A percentile compares a stretch with the other conserved stretches of the same genome.
These are phyloP conservation scores for Suillus discolor DNA, from an alignment of 768 basidiomycete genomes.

Conservation along the genomic window DNA sequence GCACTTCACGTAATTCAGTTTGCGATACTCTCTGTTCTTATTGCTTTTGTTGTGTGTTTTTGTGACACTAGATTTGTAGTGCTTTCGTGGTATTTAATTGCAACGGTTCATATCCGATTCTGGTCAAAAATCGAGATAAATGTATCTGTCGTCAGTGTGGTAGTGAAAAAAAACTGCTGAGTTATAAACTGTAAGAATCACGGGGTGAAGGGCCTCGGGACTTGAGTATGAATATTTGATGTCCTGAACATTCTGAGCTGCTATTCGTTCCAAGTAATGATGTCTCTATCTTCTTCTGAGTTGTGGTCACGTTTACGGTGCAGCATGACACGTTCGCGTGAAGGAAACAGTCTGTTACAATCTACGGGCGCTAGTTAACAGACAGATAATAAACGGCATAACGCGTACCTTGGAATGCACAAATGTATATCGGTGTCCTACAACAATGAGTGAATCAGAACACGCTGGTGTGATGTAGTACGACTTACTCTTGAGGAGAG, in stretches of 20 bases:
- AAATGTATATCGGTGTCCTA: conserved; percentile 84
- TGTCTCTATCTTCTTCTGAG: conserved; percentile 50
- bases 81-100: conserved; percentile 10
- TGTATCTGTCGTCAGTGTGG: background rate
- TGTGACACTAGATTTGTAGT: conserved; percentile 8
- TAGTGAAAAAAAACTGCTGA: background rate
- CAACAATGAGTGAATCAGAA: background rate
- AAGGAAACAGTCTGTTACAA: conserved; percentile 74
- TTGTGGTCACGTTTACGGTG: conserved; percentile 78
- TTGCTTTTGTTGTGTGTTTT: background rate
- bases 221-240: background rate
- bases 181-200: background rate
- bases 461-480: background rate
- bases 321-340: conserved; percentile 63
- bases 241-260: background rate
- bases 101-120: background rate
- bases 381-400: background rate
- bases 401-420: conserved; percentile 55
- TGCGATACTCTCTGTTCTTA: background rate
- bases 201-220: background rate
- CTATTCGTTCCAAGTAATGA: conserved; percentile 76
- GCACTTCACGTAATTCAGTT: background rate
- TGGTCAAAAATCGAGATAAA: background rate
- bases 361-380: conserved; percentile 36
- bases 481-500: conserved; percentile 63